Percentiles rank a stretch among this genome's conserved stretches.
These are phyloP conservation scores for Oryza glumipatula DNA, from an alignment of 176 grass and related monocot species.

Conservation along the genomic window DNA sequence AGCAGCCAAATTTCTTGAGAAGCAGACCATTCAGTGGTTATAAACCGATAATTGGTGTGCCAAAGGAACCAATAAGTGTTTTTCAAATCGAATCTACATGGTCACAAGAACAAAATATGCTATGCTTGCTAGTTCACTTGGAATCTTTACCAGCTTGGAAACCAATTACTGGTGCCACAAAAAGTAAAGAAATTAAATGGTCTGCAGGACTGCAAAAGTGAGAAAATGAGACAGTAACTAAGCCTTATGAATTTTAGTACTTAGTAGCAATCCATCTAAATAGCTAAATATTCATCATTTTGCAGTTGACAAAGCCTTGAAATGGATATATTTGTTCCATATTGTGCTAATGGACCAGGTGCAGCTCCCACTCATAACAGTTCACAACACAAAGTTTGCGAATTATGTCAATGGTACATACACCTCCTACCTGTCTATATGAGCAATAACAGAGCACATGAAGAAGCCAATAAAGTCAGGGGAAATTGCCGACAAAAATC, in stretches of 20 bases:
- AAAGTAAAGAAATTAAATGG: constrained; percentile 7
- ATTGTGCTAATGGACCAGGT: constrained; percentile 16
- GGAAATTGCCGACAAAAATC: neutral
- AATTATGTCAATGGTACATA: constrained; percentile 22
- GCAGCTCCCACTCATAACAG: constrained; percentile 32
- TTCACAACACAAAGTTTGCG: constrained; percentile 14
- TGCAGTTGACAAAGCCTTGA: neutral
- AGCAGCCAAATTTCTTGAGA: neutral
- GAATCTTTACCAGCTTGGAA: neutral
- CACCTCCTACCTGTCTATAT: constrained; percentile 24
- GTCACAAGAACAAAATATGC: neutral
- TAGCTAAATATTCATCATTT: constrained; percentile 17
- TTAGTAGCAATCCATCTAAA: constrained; percentile 3
- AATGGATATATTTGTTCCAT: constrained; percentile 23
- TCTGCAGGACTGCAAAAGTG: neutral
- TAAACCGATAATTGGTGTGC: neutral
- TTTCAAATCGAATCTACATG: constrained; percentile 10
- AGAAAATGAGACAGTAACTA: neutral
- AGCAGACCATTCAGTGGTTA: neutral
- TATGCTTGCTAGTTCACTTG: neutral
- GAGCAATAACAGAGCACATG: constrained; percentile 22
- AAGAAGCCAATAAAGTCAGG: constrained; percentile 17
- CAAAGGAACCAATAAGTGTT: constrained; percentile 9
- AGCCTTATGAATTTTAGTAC: neutral
- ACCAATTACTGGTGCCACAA: constrained; percentile 14